These are phyloP conservation scores for Trapa bicornis DNA, from an alignment of 345 rosid genomes.

Conservation along the genomic window DNA sequence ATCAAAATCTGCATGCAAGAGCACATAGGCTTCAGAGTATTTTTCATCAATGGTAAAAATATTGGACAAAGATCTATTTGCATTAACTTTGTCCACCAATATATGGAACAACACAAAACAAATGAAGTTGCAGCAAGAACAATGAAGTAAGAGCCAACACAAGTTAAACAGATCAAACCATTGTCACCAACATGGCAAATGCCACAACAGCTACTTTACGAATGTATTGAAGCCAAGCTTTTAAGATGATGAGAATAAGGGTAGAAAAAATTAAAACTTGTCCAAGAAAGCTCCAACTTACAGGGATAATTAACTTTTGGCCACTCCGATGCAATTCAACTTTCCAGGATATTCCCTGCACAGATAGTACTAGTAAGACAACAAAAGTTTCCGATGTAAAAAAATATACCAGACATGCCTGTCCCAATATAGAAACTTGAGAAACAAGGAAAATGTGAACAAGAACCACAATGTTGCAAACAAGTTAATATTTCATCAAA, in stretches of 20 bases:
- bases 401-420: slow-evolving; percentile 2
- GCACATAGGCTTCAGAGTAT: slow-evolving; percentile 3
- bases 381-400: not conserved
- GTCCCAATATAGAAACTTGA: not conserved
- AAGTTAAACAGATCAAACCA: not conserved
- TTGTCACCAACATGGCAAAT: not conserved
- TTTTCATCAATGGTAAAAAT: not conserved
- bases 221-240: not conserved
- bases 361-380: slow-evolving; percentile 10
- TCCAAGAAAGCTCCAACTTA: slow-evolving; percentile 24
- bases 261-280: not conserved
- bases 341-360: slow-evolving; percentile 85
- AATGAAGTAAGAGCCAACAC: not conserved
- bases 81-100: not conserved
- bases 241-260: not conserved
- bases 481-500: not conserved
- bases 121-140: not conserved
- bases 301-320: slow-evolving; percentile 83
- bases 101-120: not conserved
- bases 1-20: slow-evolving; percentile 67
- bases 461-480: not conserved
- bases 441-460: not conserved
- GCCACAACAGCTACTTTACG: not conserved
- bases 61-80: not conserved
- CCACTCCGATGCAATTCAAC: slow-evolving; percentile 75